A percentile compares a stretch with the other conserved stretches of the same genome.
phyloP scores from a whole-genome alignment of 768 basidiomycete species.

The Amanita exitialis region DNA sequence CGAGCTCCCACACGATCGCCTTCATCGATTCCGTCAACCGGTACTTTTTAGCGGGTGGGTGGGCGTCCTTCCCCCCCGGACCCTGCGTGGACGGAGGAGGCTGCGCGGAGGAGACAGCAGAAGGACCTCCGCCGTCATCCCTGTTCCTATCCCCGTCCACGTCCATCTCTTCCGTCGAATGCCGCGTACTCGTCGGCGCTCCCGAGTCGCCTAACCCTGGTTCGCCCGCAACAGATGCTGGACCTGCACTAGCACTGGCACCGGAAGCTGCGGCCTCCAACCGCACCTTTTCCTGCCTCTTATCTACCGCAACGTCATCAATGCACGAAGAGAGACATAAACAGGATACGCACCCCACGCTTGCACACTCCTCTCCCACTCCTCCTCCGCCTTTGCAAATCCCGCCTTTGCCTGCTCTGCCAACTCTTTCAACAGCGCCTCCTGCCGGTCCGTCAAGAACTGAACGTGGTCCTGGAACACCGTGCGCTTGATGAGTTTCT shows the following conservation, averaged over 20 bases:
- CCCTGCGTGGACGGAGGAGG: background rate
- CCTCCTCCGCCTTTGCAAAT: slow-evolving; percentile 60
- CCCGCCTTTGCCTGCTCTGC: slow-evolving; percentile 49
- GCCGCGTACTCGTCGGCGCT: slow-evolving; percentile 23
- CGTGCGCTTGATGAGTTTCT: slow-evolving; percentile 94
- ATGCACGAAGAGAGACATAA: background rate
- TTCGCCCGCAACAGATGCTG: slow-evolving; percentile 7
- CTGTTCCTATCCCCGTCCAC: slow-evolving; percentile 21
- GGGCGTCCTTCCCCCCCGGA: slow-evolving; percentile 25
- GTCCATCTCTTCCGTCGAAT: slow-evolving; percentile 38
- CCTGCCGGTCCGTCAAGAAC: slow-evolving; percentile 58
- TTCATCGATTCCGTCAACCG: slow-evolving; percentile 77
- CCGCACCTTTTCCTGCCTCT: slow-evolving; percentile 46
- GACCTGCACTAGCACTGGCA: slow-evolving; percentile 13
- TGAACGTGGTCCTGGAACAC: slow-evolving; percentile 66
- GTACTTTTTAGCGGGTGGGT: slow-evolving; percentile 71
- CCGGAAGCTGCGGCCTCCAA: slow-evolving; percentile 22
- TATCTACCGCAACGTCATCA: slow-evolving; percentile 21
- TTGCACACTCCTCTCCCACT: slow-evolving; percentile 61
- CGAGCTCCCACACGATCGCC: slow-evolving; percentile 68
- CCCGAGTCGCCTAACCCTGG: background rate
- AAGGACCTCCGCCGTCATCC: slow-evolving; percentile 18
- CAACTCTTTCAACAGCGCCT: slow-evolving; percentile 56
- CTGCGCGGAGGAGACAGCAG: background rate
- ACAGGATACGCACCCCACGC: slow-evolving; percentile 50